These are phyloP conservation scores for Geoglossum cookeanum DNA, from an alignment of 2,329 filamentous ascomycete genomes.

Conservation along the genomic window DNA sequence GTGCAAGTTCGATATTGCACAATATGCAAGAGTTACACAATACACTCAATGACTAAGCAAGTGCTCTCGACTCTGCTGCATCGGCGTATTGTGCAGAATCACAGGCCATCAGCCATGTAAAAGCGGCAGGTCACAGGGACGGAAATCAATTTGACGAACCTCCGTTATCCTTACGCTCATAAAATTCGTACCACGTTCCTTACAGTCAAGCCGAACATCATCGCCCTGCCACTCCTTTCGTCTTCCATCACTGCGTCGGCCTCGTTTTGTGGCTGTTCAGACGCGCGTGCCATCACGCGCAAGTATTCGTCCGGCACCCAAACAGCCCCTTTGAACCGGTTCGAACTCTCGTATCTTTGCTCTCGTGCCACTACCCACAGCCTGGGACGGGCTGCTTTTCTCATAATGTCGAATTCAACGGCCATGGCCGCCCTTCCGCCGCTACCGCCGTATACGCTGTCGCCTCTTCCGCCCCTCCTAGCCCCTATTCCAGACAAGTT, in stretches of 20 bases:
- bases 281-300: background rate
- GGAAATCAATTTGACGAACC: too few species aligned
- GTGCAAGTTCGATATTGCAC: too few species aligned
- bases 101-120: too few species aligned
- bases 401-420: conserved; percentile 3
- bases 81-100: too few species aligned
- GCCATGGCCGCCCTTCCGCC: conserved; percentile 50
- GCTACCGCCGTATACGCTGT: conserved; percentile 62
- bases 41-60: too few species aligned
- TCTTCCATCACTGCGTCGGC: background rate
- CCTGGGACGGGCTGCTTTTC: background rate
- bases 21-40: too few species aligned
- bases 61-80: too few species aligned
- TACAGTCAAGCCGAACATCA: background rate
- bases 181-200: background rate
- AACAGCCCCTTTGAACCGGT: background rate
- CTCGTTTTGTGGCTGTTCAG: background rate
- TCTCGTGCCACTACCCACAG: background rate
- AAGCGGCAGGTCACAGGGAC: too few species aligned
- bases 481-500: conserved; percentile 66
- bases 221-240: background rate
- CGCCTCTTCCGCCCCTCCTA: conserved; percentile 50
- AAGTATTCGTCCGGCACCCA: background rate
- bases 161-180: background rate
- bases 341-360: background rate